phyloP scores from a whole-genome alignment of 148 eudicot species.

The Rhododendron henanense region DNA sequence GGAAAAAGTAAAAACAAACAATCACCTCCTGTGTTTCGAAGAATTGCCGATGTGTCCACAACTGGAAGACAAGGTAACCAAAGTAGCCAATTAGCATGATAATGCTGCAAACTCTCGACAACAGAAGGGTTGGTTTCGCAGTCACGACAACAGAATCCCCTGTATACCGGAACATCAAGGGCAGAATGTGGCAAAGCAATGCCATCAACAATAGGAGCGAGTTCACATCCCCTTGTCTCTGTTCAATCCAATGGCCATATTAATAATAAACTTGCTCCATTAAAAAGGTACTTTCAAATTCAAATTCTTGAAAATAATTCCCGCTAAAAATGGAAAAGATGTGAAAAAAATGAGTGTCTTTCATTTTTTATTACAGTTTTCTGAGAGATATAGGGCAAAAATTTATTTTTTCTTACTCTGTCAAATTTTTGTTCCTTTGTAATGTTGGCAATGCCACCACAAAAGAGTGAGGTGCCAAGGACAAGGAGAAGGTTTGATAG shows the following conservation, averaged over 20 bases:
- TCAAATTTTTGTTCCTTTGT: slow-evolving; percentile 68
- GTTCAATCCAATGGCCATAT: slow-evolving; percentile 12
- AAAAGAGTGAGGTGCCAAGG: slow-evolving; percentile 84
- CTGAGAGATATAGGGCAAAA: not conserved
- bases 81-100: slow-evolving; percentile 71
- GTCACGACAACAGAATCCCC: slow-evolving; percentile 16
- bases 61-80: slow-evolving; percentile 74
- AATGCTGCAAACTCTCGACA: slow-evolving; percentile 78
- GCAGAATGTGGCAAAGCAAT: slow-evolving; percentile 67
- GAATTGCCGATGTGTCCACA: slow-evolving; percentile 75
- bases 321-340: not conserved
- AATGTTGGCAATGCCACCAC: slow-evolving; percentile 85
- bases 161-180: slow-evolving; percentile 48
- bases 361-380: not conserved
- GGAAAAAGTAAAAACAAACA: not conserved
- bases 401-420: slow-evolving; percentile 38
- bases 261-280: not conserved
- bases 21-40: slow-evolving; percentile 65
- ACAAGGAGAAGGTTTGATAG: slow-evolving; percentile 95
- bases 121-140: slow-evolving; percentile 27
- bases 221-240: slow-evolving; percentile 94
- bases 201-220: slow-evolving; percentile 62
- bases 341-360: not conserved
- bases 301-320: not conserved
- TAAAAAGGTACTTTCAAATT: not conserved